Conservation (phyloP, 2,329 filamentous ascomycete species). For the Cercospora sojina region DNA sequence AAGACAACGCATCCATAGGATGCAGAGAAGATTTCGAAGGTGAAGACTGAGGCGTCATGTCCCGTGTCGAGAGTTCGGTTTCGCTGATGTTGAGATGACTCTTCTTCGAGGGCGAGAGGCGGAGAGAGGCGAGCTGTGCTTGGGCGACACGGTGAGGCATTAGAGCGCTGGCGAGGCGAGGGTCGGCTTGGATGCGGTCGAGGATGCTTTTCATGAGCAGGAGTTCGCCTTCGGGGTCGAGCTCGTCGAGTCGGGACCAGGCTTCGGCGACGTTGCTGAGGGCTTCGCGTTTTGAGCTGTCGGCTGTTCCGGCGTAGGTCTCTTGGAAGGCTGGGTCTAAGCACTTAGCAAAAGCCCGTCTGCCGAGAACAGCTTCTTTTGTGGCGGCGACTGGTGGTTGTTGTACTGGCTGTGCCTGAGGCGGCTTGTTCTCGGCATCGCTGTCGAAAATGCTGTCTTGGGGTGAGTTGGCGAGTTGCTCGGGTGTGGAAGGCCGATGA, state of each 20-base stretch:
- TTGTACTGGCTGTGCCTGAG: conserved; percentile 37
- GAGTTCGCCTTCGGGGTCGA: conserved; percentile 88
- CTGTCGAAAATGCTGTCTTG: conserved; percentile 40
- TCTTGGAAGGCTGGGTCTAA: conserved; percentile 83
- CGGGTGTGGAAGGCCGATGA: conserved; percentile 24
- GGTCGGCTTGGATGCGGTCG: conserved; percentile 68
- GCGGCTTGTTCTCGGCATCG: conserved; percentile 65
- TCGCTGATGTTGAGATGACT: conserved; percentile 20
- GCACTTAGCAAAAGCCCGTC: conserved; percentile 75
- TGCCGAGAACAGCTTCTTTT: conserved; percentile 81
- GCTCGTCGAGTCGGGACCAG: conserved; percentile 76
- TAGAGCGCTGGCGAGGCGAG: conserved; percentile 57
- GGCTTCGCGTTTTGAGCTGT: conserved; percentile 70
- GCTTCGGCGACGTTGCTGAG: conserved; percentile 81
- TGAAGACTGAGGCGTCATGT: conserved; percentile 32
- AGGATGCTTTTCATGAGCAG: conserved; percentile 77
- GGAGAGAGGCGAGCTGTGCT: conserved; percentile 38
- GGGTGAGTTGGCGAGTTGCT: conserved; percentile 25
- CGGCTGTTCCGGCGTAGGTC: conserved; percentile 73
- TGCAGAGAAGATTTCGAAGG: conserved; percentile 28
- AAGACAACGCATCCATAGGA: conserved; percentile 13
- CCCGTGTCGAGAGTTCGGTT: conserved; percentile 23
- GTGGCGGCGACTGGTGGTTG: conserved; percentile 40
- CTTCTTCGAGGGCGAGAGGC: conserved; percentile 34
- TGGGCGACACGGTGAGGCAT: conserved; percentile 40